Evolutionary conservation across 2,329 filamentous ascomycete genomes (phyloP), one percentile per base, ranked within the genome.

Genomic region (Dothideomycetes sp.): DNA sequence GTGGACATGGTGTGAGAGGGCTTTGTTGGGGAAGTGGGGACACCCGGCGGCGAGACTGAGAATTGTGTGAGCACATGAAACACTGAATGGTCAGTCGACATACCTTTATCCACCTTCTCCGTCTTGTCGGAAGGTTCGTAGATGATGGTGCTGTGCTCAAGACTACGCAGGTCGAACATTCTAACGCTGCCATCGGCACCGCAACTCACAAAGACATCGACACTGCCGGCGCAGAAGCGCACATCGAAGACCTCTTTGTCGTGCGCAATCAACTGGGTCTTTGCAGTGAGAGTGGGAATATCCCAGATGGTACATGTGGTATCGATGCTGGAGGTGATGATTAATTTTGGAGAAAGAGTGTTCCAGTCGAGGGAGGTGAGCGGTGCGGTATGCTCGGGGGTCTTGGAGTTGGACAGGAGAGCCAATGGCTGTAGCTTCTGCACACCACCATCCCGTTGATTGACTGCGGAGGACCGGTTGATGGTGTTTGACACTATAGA

Each of bases 251-350:
- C 91, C 62, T 98, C 91, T 62, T 96, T 96, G 65, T 98, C 91
- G 60, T 98, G 91, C 15, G 91, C 91, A 62, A 98, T 98, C 34
- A 98, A 70, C 60, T 98, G 91, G 2, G 91, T 98, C 65, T 98
- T 98, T 38, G 91, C 91, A 1, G 91, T 98, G 46, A 98, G 70
- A 1, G 91, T 95, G 3, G 91, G 91, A 41, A 98, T 98, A 59
- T 98, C 91, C 91, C 91, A 98, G 49, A 98, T 98, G 4, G 91
- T 98, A 64, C 91, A 98, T 4, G 91, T 98, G 1, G 91, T 98
- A 57, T 98, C 91, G 55, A 98, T 98, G 59, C 88, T 96, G 3
- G 88, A 95, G 1, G 91, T 98, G 54, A 98, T 98, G 56, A 98
- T 98, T 39, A 98, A 70, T 59, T 89, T 95, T 1, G 91, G 91